A percentile compares a stretch with the other conserved stretches of the same genome.
phyloP scores from a whole-genome alignment of 371 early-diverging fungal species.

The Syncephalis fuscata region DNA sequence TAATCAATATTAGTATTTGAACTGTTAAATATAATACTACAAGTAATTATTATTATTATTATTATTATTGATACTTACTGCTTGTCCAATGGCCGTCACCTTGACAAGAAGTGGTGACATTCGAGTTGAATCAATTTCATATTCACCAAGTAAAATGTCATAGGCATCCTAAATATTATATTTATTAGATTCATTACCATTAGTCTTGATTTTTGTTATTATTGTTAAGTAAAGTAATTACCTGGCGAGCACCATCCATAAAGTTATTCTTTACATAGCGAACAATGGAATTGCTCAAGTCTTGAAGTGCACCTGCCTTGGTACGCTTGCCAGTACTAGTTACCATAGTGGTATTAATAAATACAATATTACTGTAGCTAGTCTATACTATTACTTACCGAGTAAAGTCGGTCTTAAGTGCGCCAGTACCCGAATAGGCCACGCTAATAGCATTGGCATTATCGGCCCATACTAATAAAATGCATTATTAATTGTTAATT shows the following conservation, averaged over 20 bases:
- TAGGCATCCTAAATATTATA: conserved; percentile 38
- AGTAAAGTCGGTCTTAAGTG: conserved; percentile 95
- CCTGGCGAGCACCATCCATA: conserved; percentile 79
- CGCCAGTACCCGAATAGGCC: conserved; percentile 97
- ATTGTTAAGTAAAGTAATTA: conserved; percentile 2
- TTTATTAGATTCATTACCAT: no score
- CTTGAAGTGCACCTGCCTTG: conserved; percentile 63
- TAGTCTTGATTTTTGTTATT: no score
- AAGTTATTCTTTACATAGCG: conserved; percentile 90
- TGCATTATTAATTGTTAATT: conserved; percentile 1
- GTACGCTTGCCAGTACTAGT: conserved; percentile 71
- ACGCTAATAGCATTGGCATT: conserved; percentile 95
- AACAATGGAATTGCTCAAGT: conserved; percentile 61
- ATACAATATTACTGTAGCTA: not conserved
- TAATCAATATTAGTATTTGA: no score
- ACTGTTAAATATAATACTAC: no score
- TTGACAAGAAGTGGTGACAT: conserved; percentile 7
- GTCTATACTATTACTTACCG: conserved; percentile 17
- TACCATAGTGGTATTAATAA: not conserved
- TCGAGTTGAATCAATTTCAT: conserved; percentile 18
- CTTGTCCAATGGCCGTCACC: no score
- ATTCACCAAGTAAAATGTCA: conserved; percentile 65
- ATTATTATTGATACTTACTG: no score
- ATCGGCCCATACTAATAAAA: conserved; percentile 81
- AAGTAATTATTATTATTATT: no score